A percentile compares a stretch with the other conserved stretches of the same genome.
These are phyloP conservation scores for Thermomucor indicae-seudaticae DNA, from an alignment of 371 early-diverging fungal genomes.

Conservation along the genomic window DNA sequence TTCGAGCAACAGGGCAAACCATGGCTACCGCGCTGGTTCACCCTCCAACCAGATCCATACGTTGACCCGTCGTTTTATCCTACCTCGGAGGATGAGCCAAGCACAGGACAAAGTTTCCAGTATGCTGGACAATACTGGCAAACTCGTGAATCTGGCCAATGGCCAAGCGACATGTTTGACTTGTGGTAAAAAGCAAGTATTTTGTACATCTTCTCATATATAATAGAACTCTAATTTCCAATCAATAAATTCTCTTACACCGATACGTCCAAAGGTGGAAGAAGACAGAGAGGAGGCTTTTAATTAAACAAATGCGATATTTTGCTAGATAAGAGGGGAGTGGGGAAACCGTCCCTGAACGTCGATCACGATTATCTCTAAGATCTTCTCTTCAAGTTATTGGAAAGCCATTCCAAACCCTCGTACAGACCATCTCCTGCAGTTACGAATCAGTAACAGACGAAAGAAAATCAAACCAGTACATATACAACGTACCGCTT, in stretches of 20 bases:
- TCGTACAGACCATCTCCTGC: conserved; percentile 91
- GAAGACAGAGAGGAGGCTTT: too few species aligned
- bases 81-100: conserved; percentile 38
- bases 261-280: too few species aligned
- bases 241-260: too few species aligned
- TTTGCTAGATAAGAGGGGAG: too few species aligned
- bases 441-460: neutral
- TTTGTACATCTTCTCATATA: neutral
- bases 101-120: conserved; percentile 54
- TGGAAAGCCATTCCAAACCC: conserved; percentile 79
- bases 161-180: conserved; percentile 30
- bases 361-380: too few species aligned
- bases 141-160: conserved; percentile 45
- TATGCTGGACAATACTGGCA: conserved; percentile 86
- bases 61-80: conserved; percentile 8
- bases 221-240: too few species aligned
- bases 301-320: too few species aligned
- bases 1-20: conserved; percentile 56
- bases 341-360: too few species aligned
- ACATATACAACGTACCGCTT: conserved; percentile 49
- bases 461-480: neutral
- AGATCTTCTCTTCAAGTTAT: conserved; percentile 46
- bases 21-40: conserved; percentile 79
- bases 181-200: conserved; percentile 27
- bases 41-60: conserved; percentile 20